These are phyloP conservation scores for Cyberlindnera mississippiensis DNA, from an alignment of 805 yeast species.

Conservation along the genomic window DNA sequence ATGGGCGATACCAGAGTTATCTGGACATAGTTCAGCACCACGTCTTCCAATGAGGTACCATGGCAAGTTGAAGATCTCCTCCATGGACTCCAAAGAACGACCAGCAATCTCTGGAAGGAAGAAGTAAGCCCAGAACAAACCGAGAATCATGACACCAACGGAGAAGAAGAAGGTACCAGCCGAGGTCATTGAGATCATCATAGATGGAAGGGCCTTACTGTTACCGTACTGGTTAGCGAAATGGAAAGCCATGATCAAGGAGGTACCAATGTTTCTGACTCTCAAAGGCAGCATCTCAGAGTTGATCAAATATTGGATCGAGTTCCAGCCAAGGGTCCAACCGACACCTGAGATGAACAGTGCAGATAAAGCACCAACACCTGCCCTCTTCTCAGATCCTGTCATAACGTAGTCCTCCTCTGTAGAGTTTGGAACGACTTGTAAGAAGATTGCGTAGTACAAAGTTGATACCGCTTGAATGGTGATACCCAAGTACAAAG, in stretches of 20 bases:
- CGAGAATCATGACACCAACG: constrained; percentile 37
- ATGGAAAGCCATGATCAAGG: constrained; percentile 51
- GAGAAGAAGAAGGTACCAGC: constrained; percentile 53
- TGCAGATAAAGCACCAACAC: constrained; percentile 47
- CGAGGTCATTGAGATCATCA: constrained; percentile 43
- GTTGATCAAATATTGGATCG: constrained; percentile 49
- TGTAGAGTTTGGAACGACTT: constrained; percentile 41
- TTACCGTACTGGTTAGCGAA: constrained; percentile 55
- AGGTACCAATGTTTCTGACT: constrained; percentile 45
- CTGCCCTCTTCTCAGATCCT: constrained; percentile 33
- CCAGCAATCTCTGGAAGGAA: constrained; percentile 38
- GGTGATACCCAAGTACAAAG: constrained; percentile 44
- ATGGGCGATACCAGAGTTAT: constrained; percentile 38
- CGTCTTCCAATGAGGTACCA: constrained; percentile 56
- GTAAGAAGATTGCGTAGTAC: constrained; percentile 44
- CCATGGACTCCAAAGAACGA: constrained; percentile 37
- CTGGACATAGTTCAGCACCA: constrained; percentile 50
- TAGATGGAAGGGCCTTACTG: constrained; percentile 49
- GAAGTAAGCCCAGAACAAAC: constrained; percentile 38
- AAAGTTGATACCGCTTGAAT: constrained; percentile 40
- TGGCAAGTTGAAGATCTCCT: constrained; percentile 39
- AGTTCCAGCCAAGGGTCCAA: constrained; percentile 58
- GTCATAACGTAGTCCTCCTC: constrained; percentile 30
- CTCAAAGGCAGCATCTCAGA: constrained; percentile 52
- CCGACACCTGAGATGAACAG: constrained; percentile 48